Evolutionary conservation across 148 eudicot genomes (phyloP), one percentile per base, ranked within the genome.

Genomic region (Amaranthus hypochondriacus): DNA sequence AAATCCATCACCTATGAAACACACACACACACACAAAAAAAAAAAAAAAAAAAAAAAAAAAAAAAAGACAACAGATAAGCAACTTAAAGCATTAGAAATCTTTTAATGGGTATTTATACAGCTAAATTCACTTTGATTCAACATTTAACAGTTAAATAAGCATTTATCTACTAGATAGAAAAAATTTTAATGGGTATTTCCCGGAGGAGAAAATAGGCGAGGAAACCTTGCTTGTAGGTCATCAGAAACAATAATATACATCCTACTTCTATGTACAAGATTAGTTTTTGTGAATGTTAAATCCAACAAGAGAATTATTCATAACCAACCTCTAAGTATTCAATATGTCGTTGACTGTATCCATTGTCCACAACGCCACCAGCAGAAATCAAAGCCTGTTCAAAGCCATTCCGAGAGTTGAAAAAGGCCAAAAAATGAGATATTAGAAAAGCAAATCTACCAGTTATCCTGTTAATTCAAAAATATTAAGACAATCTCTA

Each of bases 1-100:
- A 92, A 94, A 81, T 94, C 98, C 97, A 94, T 86, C 73, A 94
- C 98, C 98, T 94, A 71, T 51, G 73, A 59, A 59, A 80, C 63
- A 53, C 43, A 61, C 18, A 18, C 18, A 18, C n/a, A n/a, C n/a
- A n/a, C n/a, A n/a, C n/a, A n/a, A n/a, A n/a, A n/a, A n/a, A n/a
- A n/a, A n/a, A 18, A 18, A 18, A 18, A 18, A 18, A 18, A 18
- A 18, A 18, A 18, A 18, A 18, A 18, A 69, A 10, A 48, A 51
- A 60, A 12, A 75, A 56, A 53, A 68, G 50, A 70, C 18, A 68
- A 43, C 64, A 61, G 46, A 54, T 15, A 66, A 76, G 55, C 48
- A 74, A 43, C 28, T 46, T 46, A 52, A 54, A 15, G 60, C 48
- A 54, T 8, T 46, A 21, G 39, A 43, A 73, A 66, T 50, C 13